Evolutionary conservation across 345 rosid species (phyloP), one percentile per base, ranked within the genome.

Genomic region (Eucalyptus sp.): DNA sequence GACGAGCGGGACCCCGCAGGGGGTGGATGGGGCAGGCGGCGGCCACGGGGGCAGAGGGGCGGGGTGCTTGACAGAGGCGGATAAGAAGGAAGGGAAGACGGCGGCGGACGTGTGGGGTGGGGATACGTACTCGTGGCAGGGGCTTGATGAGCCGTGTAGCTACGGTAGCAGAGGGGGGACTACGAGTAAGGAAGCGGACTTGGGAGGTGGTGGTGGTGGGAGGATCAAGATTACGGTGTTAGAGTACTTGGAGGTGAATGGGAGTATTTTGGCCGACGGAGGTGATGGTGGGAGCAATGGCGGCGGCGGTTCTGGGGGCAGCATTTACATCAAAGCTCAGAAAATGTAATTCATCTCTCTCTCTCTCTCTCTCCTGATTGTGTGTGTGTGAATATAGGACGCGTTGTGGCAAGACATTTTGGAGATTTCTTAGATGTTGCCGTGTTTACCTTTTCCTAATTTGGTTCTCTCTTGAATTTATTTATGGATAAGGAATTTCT

Each of bases 41-140:
- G 99, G 99, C 48, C 99, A 98, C 86, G 99, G 99, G 64, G 99
- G 99, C 71, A 93, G 99, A 88, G 99, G 99, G 1, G 99, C 99
- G 41, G 89, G 85, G 33, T 91, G 95, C 84, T 97, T 96, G 90
- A 93, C 95, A 93, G 93, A 93, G 49, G 96, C 96, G 89, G 89
- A 94, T 81, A 90, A 92, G 56, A 99, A 95, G 85, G 86, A 94
- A 68, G 91, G 86, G 33, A 95, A 95, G 96, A 93, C 96, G 87
- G 96, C 99, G 9, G 99, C 96, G 93, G 99, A 98, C 89, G 97
- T 96, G 10, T 97, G 99, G 99, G 99, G 99, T 62, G 99, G 99
- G 86, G 99, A 98, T 90, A 97, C 99, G 2, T 97, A 98, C 88
- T 95, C 99, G 5, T 98, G 99, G 99, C 94, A 97, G 11, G 90